Evolutionary conservation across 805 yeast genomes (phyloP).

Genomic region (Metschnikowia continentalis): DNA sequence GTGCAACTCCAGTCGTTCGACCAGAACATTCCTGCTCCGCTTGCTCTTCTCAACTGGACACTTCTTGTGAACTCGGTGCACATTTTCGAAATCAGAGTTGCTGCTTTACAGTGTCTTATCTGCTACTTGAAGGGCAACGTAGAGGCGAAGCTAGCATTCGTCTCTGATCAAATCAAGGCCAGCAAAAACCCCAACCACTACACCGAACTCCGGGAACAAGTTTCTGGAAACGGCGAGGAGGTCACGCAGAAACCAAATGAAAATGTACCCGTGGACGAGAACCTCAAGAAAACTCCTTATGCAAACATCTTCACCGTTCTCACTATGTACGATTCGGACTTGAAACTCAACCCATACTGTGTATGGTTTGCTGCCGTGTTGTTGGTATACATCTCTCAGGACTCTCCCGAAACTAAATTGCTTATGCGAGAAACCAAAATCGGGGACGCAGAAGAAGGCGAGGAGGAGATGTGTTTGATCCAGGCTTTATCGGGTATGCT

Average conservation of each 20-base stretch:
- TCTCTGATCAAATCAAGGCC: slow-evolving; percentile 59
- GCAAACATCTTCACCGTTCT: slow-evolving; percentile 68
- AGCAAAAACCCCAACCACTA: slow-evolving; percentile 26
- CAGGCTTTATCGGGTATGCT: slow-evolving; percentile 77
- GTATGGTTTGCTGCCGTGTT: slow-evolving; percentile 78
- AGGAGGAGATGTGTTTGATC: slow-evolving; percentile 64
- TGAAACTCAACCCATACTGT: slow-evolving; percentile 76
- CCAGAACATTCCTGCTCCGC: slow-evolving; percentile 58
- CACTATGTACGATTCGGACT: slow-evolving; percentile 64
- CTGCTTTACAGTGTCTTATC: slow-evolving; percentile 61
- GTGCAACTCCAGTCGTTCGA: slow-evolving; percentile 34
- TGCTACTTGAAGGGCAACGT: slow-evolving; percentile 65
- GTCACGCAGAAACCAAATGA: background rate
- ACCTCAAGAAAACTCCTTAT: slow-evolving; percentile 25
- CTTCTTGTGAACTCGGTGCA: slow-evolving; percentile 77
- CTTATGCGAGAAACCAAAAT: slow-evolving; percentile 45
- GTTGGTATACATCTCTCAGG: slow-evolving; percentile 58
- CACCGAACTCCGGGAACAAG: slow-evolving; percentile 10
- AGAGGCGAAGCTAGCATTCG: slow-evolving; percentile 56
- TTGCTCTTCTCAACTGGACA: slow-evolving; percentile 80
- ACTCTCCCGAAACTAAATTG: slow-evolving; percentile 45
- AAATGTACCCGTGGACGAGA: slow-evolving; percentile 1
- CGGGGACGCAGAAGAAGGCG: slow-evolving; percentile 60
- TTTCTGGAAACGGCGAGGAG: slow-evolving; percentile 1
- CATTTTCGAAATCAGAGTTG: slow-evolving; percentile 73